These are phyloP conservation scores for Leccinum griseonigrum DNA, from an alignment of 1,284 basidiomycete species.

Conservation along the genomic window DNA sequence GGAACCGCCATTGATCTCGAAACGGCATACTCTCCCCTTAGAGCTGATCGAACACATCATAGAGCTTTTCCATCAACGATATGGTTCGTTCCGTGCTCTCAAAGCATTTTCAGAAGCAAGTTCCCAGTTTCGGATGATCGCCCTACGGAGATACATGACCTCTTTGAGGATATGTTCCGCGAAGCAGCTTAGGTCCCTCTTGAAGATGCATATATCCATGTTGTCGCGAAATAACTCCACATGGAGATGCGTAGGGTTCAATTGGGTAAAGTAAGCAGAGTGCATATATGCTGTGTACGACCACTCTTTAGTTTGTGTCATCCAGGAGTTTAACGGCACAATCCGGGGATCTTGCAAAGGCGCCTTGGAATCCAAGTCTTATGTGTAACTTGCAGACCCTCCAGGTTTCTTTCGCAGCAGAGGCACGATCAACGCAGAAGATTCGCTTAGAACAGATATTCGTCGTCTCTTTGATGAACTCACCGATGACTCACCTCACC, in stretches of 20 bases:
- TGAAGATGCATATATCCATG: constrained; percentile 26
- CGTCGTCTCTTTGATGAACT: constrained; percentile 7
- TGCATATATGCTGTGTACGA: constrained; percentile 22
- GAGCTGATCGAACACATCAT: constrained; percentile 31
- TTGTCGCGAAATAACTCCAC: constrained; percentile 9
- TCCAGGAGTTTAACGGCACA: constrained; percentile 19
- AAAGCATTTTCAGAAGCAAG: constrained; percentile 23
- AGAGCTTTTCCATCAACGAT: constrained; percentile 19
- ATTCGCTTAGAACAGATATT: constrained; percentile 26
- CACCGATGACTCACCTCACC: constrained; percentile 32
- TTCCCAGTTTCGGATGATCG: constrained; percentile 25
- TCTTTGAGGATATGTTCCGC: constrained; percentile 20
- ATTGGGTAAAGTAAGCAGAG: constrained; percentile 30
- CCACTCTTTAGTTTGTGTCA: neutral
- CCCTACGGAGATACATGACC: constrained; percentile 28
- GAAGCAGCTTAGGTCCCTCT: constrained; percentile 22
- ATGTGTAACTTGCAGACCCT: constrained; percentile 17
- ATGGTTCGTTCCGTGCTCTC: constrained; percentile 22
- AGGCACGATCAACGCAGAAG: constrained; percentile 26
- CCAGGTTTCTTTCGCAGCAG: constrained; percentile 25
- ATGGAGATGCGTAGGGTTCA: constrained; percentile 15
- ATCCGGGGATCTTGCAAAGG: constrained; percentile 20
- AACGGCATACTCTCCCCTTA: constrained; percentile 16
- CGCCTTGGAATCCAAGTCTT: constrained; percentile 28
- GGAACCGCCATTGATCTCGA: constrained; percentile 8